phyloP scores from a whole-genome alignment of 106 monocot species.

The Agapanthus africanus region DNA sequence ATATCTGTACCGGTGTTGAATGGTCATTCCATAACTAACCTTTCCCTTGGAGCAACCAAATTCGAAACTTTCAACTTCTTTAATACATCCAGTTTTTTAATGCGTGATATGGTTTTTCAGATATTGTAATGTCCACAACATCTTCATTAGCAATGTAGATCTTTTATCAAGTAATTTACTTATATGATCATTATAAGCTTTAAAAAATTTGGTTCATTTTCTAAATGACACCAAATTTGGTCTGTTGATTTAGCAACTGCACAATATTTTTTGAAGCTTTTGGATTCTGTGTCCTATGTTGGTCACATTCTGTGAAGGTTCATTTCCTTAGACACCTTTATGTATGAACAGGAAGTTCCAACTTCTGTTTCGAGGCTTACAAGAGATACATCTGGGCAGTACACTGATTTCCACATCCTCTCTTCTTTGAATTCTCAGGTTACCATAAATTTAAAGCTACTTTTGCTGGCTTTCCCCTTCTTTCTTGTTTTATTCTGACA shows the following conservation, averaged over 20 bases:
- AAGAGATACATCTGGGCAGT: slow-evolving; percentile 84
- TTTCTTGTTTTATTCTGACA: slow-evolving; percentile 5
- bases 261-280: neutral
- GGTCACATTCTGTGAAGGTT: neutral
- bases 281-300: neutral
- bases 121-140: neutral
- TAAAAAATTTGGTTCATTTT: neutral
- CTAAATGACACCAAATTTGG: too few relatives aligned
- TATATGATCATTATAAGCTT: neutral
- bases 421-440: slow-evolving; percentile 99
- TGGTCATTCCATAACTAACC: neutral
- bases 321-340: neutral
- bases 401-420: slow-evolving; percentile 89
- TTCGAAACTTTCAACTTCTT: neutral
- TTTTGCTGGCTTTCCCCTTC: neutral
- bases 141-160: neutral
- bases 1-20: neutral
- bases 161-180: neutral
- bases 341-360: slow-evolving; percentile 63
- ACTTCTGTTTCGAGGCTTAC: slow-evolving; percentile 72
- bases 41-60: neutral
- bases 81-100: neutral
- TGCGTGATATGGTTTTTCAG: neutral
- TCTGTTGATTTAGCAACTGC: neutral
- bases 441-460: neutral